These are phyloP conservation scores for Ligustrum vulgare DNA, from an alignment of 257 asterid genomes.

Conservation along the genomic window DNA sequence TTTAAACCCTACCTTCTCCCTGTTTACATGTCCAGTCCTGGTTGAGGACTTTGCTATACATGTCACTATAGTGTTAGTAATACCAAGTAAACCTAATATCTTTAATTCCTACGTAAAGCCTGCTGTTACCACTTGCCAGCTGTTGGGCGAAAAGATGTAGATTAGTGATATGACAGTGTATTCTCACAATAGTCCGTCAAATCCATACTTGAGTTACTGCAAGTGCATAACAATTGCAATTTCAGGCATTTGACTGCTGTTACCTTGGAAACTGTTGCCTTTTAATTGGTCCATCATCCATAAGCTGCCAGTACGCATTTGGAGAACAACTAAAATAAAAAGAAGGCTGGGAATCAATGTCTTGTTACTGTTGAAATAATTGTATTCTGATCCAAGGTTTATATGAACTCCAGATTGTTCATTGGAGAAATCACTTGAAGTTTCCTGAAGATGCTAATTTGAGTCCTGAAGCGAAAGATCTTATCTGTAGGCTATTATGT, in stretches of 20 bases:
- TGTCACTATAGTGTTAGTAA: background rate
- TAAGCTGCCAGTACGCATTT: conserved; percentile 14
- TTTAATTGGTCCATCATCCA: background rate
- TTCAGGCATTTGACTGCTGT: conserved; percentile 2
- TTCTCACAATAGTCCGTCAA: background rate
- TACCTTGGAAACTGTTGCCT: background rate
- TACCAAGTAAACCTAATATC: background rate
- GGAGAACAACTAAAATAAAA: conserved; percentile 5
- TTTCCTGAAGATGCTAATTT: conserved; percentile 78
- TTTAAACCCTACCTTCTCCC: background rate
- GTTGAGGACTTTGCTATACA: background rate
- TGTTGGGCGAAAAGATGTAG: background rate
- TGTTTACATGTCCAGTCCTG: background rate
- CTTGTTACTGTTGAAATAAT: conserved; percentile 13
- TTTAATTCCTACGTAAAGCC: conserved; percentile 6
- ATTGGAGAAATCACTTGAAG: conserved; percentile 87
- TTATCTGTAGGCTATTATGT: conserved; percentile 80
- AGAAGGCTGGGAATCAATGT: conserved; percentile 5
- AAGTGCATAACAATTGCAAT: background rate
- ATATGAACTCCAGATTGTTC: conserved; percentile 72
- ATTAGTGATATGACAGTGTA: conserved; percentile 1
- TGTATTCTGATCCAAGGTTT: conserved; percentile 22
- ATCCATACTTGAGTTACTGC: background rate
- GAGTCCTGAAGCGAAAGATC: conserved; percentile 86
- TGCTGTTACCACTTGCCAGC: background rate